Base-by-base conservation (phyloP, 257 asterid genomes). In the Perilla frutescens region DNA sequence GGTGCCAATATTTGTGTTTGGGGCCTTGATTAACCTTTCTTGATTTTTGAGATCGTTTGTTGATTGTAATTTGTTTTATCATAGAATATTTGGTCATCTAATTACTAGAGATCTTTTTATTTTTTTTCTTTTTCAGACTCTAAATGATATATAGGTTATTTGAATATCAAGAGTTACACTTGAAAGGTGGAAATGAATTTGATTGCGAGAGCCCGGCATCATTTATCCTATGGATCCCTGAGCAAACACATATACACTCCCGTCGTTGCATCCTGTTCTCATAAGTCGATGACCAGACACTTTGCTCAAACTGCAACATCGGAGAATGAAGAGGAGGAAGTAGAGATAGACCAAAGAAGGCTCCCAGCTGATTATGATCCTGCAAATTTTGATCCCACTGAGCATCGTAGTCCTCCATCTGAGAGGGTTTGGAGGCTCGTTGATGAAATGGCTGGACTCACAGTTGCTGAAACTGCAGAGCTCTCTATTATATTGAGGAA, bases 331-430 rank as follows among this genome's bases (percentile, higher is more conserved):
- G 89, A 81, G 56, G 92, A 85, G 45, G 93, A 81, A 81, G 81
- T 90, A 11, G 93, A 90, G 51, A 80, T 88, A 65, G 96, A 90
- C 81, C 97, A 85, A 66, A 84, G 92, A 75, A 81, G 85, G 81
- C 98, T 92, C 66, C 96, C 96, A 13, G 86, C 96, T 50, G 98
- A 92, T 83, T 92, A 92, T 64, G 92, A 90, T 64, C 92, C 94
- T 11, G 77, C 86, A 13, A 87, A 79, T 61, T 92, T 90, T 66
- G 94, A 92, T 78, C 92, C 98, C 31, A 82, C 92, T 0, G 96
- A 88, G 85, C 93, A 88, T 76, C 94, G 92, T 1, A 88, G 96
- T 74, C 94, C 96, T 68, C 96, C 98, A 31, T 74, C 91, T 0
- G 91, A 86, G 48, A 80, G 92, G 75, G 94, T 92, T 9, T 87